phyloP scores from a whole-genome alignment of 495 filamentous ascomycete species.

The Penicillium bialowiezense region DNA sequence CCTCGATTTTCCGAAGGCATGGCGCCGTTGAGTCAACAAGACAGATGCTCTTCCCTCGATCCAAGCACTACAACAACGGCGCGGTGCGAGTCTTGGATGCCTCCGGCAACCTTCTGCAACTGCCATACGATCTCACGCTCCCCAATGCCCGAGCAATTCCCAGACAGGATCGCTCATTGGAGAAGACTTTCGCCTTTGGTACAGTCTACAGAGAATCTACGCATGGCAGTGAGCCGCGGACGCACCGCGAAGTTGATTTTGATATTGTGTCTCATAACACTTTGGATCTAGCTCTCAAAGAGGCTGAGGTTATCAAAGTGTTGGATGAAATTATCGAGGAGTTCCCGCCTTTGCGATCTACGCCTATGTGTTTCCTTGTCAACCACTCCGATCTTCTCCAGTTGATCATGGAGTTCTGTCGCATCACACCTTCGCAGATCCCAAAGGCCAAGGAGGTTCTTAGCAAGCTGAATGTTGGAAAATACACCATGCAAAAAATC shows the following conservation, averaged over 20 bases:
- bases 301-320: constrained; percentile 93
- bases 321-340: constrained; percentile 84
- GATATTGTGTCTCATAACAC: constrained; percentile 83
- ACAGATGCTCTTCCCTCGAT: constrained; percentile 75
- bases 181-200: constrained; percentile 85
- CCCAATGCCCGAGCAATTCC: constrained; percentile 86
- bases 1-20: constrained; percentile 81
- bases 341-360: constrained; percentile 69
- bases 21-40: constrained; percentile 81
- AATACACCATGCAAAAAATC: constrained; percentile 82
- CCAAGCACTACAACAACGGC: constrained; percentile 68
- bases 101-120: constrained; percentile 79
- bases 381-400: constrained; percentile 86
- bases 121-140: constrained; percentile 89
- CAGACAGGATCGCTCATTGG: constrained; percentile 60
- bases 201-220: constrained; percentile 80
- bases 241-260: constrained; percentile 88
- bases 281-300: constrained; percentile 80
- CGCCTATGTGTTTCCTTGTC: constrained; percentile 84
- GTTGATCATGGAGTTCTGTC: constrained; percentile 82
- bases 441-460: constrained; percentile 75
- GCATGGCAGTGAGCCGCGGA: constrained; percentile 74
- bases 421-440: constrained; percentile 66
- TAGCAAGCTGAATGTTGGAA: constrained; percentile 82
- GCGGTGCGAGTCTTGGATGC: constrained; percentile 76